Evolutionary conservation across 2,329 filamentous ascomycete genomes (phyloP).

Genomic region (Trichoderma breve): DNA sequence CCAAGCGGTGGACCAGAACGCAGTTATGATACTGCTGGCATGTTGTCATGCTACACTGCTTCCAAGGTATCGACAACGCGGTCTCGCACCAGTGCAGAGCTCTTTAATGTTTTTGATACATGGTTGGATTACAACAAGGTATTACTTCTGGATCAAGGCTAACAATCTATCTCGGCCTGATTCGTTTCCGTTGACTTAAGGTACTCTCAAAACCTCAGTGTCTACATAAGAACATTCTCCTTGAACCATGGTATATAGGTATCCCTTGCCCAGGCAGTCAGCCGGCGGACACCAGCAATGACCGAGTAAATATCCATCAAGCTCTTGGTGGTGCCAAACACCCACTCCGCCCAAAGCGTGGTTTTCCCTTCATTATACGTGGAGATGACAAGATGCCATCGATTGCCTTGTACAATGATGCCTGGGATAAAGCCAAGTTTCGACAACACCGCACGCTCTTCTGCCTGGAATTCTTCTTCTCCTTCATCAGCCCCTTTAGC

Average conservation of each 20-base stretch:
- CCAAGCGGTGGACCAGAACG: neutral
- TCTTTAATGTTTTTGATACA: neutral
- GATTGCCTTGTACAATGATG: neutral
- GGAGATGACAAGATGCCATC: neutral
- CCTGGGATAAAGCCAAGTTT: conserved; percentile 4
- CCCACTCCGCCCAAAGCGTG: neutral
- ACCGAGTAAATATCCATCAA: conserved; percentile 1
- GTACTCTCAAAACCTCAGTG: neutral
- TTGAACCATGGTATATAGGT: neutral
- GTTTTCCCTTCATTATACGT: neutral
- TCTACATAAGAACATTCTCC: neutral
- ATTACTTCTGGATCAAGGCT: neutral
- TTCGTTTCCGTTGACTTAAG: neutral
- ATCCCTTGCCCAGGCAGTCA: neutral
- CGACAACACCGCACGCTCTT: neutral
- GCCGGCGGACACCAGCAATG: neutral
- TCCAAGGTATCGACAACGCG: too few relatives aligned
- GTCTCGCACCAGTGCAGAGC: too few relatives aligned
- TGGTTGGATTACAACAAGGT: neutral
- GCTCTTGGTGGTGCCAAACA: conserved; percentile 8
- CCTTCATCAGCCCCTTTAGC: neutral
- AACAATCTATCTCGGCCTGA: neutral
- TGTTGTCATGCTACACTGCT: too few relatives aligned
- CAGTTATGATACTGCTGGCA: neutral
- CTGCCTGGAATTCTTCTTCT: neutral